These are phyloP conservation scores for Rhizophagus clarus DNA, from an alignment of 192 early-diverging fungal genomes.

Conservation along the genomic window DNA sequence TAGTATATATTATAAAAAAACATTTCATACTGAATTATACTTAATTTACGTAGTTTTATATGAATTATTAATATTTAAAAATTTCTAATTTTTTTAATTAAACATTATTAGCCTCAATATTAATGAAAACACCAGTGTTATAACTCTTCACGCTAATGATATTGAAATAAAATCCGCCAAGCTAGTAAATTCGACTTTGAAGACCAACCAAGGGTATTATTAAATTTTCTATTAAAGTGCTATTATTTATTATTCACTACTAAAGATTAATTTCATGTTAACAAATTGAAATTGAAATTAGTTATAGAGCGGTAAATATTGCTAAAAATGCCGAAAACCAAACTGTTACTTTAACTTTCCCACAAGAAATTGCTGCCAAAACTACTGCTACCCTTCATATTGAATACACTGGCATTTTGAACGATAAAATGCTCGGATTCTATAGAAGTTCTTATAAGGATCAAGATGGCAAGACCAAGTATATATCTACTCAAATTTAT, in stretches of 20 bases:
- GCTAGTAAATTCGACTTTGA: conserved; percentile 44
- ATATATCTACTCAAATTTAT: not conserved
- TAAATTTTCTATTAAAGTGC: too few species aligned
- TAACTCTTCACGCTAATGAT: conserved; percentile 69
- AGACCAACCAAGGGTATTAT: conserved; percentile 58
- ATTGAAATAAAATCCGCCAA: conserved; percentile 64
- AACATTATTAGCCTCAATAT: conserved; percentile 51
- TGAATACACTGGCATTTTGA: conserved; percentile 66
- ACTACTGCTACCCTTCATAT: conserved; percentile 57
- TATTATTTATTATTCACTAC: too few species aligned
- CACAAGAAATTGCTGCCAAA: conserved; percentile 52
- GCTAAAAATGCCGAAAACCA: conserved; percentile 47
- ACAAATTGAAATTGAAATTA: conserved; percentile 9
- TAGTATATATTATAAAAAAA: not conserved
- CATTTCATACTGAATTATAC: too few species aligned
- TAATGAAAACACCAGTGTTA: conserved; percentile 61
- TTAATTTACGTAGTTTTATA: not conserved
- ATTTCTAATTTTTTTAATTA: not conserved
- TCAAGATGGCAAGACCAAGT: conserved; percentile 30
- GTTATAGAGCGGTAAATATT: conserved; percentile 48
- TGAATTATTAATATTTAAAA: not conserved
- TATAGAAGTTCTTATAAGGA: conserved; percentile 77
- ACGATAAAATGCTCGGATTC: conserved; percentile 93
- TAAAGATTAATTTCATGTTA: not conserved
- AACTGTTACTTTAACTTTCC: conserved; percentile 61